Percentiles rank a stretch among this genome's conserved stretches.
Conservation (phyloP, 345 rosid species). For the Litchi chinensis region DNA sequence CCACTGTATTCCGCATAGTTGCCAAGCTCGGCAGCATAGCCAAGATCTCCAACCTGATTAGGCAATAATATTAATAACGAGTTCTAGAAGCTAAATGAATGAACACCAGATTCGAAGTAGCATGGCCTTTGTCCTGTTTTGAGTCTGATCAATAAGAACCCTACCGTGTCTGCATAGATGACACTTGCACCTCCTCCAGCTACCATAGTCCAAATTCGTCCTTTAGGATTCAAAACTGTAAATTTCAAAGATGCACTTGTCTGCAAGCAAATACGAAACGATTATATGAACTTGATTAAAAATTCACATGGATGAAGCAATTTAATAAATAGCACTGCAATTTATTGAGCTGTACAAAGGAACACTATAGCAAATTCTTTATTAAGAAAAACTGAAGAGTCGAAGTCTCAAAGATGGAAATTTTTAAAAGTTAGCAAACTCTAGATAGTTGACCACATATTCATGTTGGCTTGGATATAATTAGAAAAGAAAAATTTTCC, state of each 20-base stretch:
- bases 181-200: conserved; percentile 99
- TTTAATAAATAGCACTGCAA: background rate
- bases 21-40: conserved; percentile 86
- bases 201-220: conserved; percentile 95
- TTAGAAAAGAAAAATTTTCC: background rate
- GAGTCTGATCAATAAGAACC: conserved; percentile 20
- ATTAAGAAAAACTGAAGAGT: background rate
- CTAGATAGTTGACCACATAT: background rate
- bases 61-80: conserved; percentile 14
- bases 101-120: background rate
- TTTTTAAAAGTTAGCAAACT: background rate
- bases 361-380: background rate
- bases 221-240: conserved; percentile 91
- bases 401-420: background rate
- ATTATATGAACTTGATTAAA: background rate
- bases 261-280: conserved; percentile 42
- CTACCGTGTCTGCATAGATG: conserved; percentile 91
- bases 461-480: background rate
- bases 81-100: conserved; percentile 1
- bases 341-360: conserved; percentile 1
- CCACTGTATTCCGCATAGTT: conserved; percentile 98
- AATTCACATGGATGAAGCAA: conserved; percentile 7
- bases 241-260: conserved; percentile 97
- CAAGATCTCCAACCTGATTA: conserved; percentile 91
- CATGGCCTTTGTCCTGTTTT: background rate